Base-by-base conservation (phyloP, 2,329 filamentous ascomycete genomes). In the Neonectria magnoliae region DNA sequence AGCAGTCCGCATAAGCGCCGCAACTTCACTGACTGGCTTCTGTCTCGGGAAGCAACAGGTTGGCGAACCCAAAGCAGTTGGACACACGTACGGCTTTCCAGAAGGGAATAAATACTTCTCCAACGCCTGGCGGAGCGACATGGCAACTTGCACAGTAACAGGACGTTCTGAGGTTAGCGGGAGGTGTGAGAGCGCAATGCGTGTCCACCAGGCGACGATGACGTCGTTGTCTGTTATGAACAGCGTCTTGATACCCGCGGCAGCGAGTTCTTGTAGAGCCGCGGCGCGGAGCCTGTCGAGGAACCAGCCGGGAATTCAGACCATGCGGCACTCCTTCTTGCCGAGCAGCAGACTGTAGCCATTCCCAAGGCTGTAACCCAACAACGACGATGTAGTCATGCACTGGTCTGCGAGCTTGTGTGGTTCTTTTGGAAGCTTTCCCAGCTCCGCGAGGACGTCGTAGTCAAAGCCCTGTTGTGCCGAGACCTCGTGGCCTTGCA, bases 211-310 rank as follows among this genome's bases (percentile, higher is more conserved):
- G 1, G 64, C 64, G n/a, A 61, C 41, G 25, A 65, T 44, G 2
- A 66, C 36, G 5, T 66, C 64, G 18, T 61, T 66, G 13, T 66
- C 64, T n/a, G 64, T 66, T 4, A 66, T 29, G 13, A 66, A 66
- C 1, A 57, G 56, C 1, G 42, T 38, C 25, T 66, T 44, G 16
- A 54, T 48, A 2, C 60, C 55, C 25, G 44, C 27, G 6, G 47
- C 41, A 7, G 18, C 27, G 38, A 62, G 54, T 10, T 62, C 60
- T 8, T 41, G 38, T 2, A 62, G 54, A n/a, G 48, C 41, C 5
- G 52, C 45, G n/a, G 4, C 36, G 8, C 54, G 60, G 7, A 58
- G 47, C 20, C 38, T 52, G 47, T 48, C 31, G 5, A 58, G 38
- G 27, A 52, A 62, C 9, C 20, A 16, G 9, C 51, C 60, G 1